Conservation (phyloP, 345 rosid species). For the Salix purpurea region DNA sequence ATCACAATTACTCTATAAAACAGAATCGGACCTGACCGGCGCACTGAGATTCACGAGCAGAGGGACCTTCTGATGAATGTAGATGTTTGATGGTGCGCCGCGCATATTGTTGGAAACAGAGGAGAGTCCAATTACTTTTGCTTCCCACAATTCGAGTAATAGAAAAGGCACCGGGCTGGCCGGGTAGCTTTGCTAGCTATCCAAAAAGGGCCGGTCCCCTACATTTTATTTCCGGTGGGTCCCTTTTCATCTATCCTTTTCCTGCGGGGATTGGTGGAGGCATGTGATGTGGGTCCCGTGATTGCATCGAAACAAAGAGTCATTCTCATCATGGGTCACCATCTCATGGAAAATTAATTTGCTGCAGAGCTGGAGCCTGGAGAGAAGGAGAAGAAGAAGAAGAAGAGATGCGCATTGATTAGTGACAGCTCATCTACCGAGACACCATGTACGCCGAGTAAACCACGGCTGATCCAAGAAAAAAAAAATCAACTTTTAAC, state of each 20-base stretch:
- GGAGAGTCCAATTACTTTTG: constrained; percentile 15
- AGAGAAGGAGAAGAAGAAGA: not conserved
- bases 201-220: constrained; percentile 17
- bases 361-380: constrained; percentile 10
- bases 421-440: constrained; percentile 12
- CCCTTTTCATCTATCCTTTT: constrained; percentile 9
- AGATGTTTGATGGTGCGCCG: not conserved
- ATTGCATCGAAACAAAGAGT: constrained; percentile 11
- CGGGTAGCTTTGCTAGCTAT: not conserved
- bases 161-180: not conserved
- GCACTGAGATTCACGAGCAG: not conserved
- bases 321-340: constrained; percentile 23
- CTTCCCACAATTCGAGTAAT: not conserved
- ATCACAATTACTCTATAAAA: too few species aligned
- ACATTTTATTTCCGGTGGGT: constrained; percentile 6
- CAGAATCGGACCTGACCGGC: too few species aligned
- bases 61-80: not conserved
- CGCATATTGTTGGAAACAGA: constrained; percentile 9
- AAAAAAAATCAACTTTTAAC: too few species aligned
- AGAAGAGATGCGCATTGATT: constrained; percentile 11
- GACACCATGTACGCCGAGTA: too few species aligned
- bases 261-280: constrained; percentile 33
- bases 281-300: constrained; percentile 49
- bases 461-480: too few species aligned
- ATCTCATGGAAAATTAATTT: constrained; percentile 19